These are phyloP conservation scores for Talaromyces verruculosus DNA, from an alignment of 2,329 filamentous ascomycete genomes.

Conservation along the genomic window DNA sequence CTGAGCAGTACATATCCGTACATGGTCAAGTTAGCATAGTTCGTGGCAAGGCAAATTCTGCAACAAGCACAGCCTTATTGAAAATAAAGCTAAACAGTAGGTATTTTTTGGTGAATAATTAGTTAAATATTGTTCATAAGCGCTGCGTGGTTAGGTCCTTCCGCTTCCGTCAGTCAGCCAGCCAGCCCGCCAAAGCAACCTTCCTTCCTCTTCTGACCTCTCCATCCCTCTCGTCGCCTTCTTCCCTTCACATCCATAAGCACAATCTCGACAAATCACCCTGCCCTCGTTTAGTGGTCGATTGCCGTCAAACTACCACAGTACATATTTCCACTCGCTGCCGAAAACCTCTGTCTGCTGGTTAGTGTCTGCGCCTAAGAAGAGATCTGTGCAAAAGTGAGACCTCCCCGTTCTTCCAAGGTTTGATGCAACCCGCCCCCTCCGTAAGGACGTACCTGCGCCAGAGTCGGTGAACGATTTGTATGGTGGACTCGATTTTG, in stretches of 20 bases:
- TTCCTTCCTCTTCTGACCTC: background rate
- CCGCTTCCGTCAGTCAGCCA: slow-evolving; percentile 11
- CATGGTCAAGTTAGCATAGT: background rate
- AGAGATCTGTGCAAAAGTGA: slow-evolving; percentile 10
- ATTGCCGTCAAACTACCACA: background rate
- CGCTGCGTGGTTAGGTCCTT: background rate
- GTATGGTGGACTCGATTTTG: background rate
- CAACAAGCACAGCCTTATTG: background rate
- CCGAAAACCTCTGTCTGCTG: background rate
- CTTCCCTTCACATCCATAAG: background rate
- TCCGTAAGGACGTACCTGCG: background rate
- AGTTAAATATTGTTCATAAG: background rate
- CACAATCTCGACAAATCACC: background rate
- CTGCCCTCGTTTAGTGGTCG: slow-evolving; percentile 11
- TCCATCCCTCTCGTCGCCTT: background rate
- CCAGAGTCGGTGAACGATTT: background rate
- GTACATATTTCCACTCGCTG: background rate
- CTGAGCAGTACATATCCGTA: background rate
- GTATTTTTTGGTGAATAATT: background rate
- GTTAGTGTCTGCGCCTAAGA: background rate
- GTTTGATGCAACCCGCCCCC: background rate
- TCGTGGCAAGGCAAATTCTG: background rate
- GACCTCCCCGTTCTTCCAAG: slow-evolving; percentile 6
- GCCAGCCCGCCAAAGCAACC: slow-evolving; percentile 2
- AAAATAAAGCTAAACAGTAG: background rate